phyloP scores from a whole-genome alignment of 306 rosid species.

The Corylus americana region DNA sequence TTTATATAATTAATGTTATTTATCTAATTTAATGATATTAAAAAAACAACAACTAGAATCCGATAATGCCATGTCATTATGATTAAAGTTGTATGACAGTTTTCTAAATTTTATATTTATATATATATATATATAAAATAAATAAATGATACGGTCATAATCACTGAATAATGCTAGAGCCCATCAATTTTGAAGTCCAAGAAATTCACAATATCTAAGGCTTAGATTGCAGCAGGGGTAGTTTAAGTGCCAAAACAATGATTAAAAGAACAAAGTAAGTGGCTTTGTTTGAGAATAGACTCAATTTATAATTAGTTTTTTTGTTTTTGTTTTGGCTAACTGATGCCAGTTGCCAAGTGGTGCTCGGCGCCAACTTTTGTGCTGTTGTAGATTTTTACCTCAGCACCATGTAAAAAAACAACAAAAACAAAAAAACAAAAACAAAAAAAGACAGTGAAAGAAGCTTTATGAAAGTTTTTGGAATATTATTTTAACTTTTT shows the following conservation, averaged over 20 bases:
- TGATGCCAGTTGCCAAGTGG: constrained; percentile 5
- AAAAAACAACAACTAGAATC: too few species aligned
- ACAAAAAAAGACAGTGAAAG: too few species aligned
- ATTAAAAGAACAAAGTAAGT: constrained; percentile 2
- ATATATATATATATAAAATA: neutral
- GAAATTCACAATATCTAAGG: constrained; percentile 35
- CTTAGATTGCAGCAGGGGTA: constrained; percentile 39
- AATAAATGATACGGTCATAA: constrained; percentile 23
- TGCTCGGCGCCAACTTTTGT: neutral
- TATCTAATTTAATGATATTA: too few species aligned
- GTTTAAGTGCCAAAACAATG: constrained; percentile 16
- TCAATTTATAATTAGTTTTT: neutral
- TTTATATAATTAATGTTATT: too few species aligned
- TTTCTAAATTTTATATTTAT: too few species aligned
- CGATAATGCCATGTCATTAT: too few species aligned
- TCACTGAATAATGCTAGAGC: constrained; percentile 16
- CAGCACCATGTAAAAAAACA: neutral
- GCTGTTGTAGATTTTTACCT: neutral
- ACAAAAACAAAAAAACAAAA: too few species aligned
- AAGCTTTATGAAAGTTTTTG: neutral
- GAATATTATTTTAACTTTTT: neutral
- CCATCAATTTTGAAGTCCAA: constrained; percentile 12
- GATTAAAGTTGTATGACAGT: too few species aligned
- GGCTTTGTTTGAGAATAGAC: too few species aligned
- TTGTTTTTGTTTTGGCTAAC: neutral